Conservation (phyloP, 352 stramenopile species). For the Phytophthora constricta region DNA sequence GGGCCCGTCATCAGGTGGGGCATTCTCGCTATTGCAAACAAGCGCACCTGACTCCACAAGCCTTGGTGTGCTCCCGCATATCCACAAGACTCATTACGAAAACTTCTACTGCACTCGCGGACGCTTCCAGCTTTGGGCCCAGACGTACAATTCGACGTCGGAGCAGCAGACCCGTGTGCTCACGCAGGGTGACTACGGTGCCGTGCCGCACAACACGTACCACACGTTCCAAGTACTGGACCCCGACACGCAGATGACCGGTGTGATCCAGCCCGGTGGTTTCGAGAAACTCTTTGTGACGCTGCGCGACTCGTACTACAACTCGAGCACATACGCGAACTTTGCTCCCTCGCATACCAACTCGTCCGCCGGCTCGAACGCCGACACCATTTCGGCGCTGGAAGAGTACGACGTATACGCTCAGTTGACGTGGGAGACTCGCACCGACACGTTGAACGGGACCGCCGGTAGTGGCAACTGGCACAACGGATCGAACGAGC, state of each 20-base stretch:
- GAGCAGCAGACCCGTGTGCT: conserved; percentile 55
- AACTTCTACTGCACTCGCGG: conserved; percentile 67
- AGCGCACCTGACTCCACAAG: conserved; percentile 53
- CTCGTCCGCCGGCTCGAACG: conserved; percentile 39
- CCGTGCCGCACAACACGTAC: conserved; percentile 65
- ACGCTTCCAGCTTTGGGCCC: conserved; percentile 57
- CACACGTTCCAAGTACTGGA: conserved; percentile 65
- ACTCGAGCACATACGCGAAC: conserved; percentile 52
- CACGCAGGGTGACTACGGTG: conserved; percentile 59
- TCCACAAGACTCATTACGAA: conserved; percentile 67
- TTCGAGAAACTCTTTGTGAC: conserved; percentile 66
- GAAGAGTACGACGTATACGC: conserved; percentile 59
- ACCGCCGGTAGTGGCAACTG: conserved; percentile 52
- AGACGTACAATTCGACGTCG: conserved; percentile 35
- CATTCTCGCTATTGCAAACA: conserved; percentile 54
- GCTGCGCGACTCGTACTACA: conserved; percentile 47
- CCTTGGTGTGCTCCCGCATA: conserved; percentile 56
- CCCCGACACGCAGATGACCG: conserved; percentile 63
- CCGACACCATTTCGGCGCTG: conserved; percentile 47
- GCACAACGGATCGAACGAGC: conserved; percentile 57
- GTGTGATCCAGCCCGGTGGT: conserved; percentile 57
- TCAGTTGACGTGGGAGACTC: conserved; percentile 47
- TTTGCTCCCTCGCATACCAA: conserved; percentile 44
- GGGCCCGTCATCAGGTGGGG: conserved; percentile 46
- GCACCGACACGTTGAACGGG: conserved; percentile 49